Evolutionary conservation across 2,329 filamentous ascomycete genomes (phyloP), one percentile per base, ranked within the genome.

Genomic region (Pseudocercospora fijiensis): DNA sequence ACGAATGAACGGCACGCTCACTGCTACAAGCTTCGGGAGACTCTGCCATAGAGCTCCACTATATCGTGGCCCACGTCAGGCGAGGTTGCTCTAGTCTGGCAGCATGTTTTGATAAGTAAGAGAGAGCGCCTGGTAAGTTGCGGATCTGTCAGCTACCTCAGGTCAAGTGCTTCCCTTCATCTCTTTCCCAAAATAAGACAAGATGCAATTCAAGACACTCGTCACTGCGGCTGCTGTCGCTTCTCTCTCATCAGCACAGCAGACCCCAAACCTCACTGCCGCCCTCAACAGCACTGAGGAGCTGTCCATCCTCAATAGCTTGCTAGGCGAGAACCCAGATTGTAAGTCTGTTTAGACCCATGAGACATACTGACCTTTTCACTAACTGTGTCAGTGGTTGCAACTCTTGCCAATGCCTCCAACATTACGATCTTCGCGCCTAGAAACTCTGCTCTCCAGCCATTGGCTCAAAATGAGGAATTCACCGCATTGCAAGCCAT

Each of bases 401-500:
- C 66, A 3, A 73, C 57, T 1, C 63, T 69, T 24, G 71, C 30
- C 72, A 76, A 62, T 77, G 20, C 75, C 73, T 20, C 70, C 13
- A 85, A 87, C 70, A 78, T 88, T 62, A 88, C 86, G 6, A 76
- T 87, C 41, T 79, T 88, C 5, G 85, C 85, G 0, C 85, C 85
- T 0, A 82, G 78, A 71, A 85, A 87, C 70, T 71, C 80, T 10
- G 85, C 84, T 0, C 77, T 84, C 49, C 59, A 68, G 22, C 69
- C 70, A 11, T 70, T 82, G 45, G 58, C 67, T 52, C 18, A 57
- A 20, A 58, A 53, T 30, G 52, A 55, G 49, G 52, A 45, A 24
- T 68, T 80, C 18, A 77, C 78, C 57, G 75, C 71, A 30, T 67
- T 76, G 1, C 74, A 75, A 2, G 62, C 69, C 27, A 71, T 78